Conservation (phyloP, 1,284 basidiomycete species). For the Cyathus olla region DNA sequence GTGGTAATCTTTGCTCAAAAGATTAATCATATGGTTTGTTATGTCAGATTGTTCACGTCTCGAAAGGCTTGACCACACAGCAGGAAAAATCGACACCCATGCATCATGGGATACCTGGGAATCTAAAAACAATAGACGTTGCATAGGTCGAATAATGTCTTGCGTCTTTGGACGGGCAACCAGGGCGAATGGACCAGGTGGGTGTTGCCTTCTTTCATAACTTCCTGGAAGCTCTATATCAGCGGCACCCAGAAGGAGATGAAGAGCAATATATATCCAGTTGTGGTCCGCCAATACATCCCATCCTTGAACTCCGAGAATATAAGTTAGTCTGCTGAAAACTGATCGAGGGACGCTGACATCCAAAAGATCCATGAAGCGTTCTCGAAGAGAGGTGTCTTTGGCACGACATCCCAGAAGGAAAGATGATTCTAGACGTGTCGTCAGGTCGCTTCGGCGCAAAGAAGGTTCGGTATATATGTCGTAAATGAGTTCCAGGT, state of each 20-base stretch:
- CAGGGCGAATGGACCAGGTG: constrained; percentile 43
- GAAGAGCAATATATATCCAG: constrained; percentile 95
- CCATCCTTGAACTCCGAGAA: constrained; percentile 97
- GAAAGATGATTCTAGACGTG: constrained; percentile 94
- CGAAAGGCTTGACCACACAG: constrained; percentile 90
- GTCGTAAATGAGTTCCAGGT: constrained; percentile 92
- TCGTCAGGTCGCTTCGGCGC: constrained; percentile 93
- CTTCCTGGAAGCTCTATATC: constrained; percentile 69
- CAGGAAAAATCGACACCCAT: constrained; percentile 93
- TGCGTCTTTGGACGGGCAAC: constrained; percentile 63
- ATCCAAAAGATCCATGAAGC: constrained; percentile 94
- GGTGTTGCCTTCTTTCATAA: constrained; percentile 48
- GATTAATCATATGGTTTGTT: constrained; percentile 90
- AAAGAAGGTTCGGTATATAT: constrained; percentile 93
- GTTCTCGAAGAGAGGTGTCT: constrained; percentile 84
- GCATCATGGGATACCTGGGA: constrained; percentile 82
- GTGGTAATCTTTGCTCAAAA: constrained; percentile 96
- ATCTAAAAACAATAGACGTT: constrained; percentile 89
- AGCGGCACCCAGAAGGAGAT: constrained; percentile 89
- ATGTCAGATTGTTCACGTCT: constrained; percentile 92
- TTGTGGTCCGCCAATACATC: constrained; percentile 93
- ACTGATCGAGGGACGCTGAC: constrained; percentile 88
- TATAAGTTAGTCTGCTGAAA: constrained; percentile 88
- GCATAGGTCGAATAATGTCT: constrained; percentile 80
- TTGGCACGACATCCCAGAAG: constrained; percentile 91